Percentiles rank a stretch among this genome's conserved stretches.
phyloP scores from a whole-genome alignment of 768 basidiomycete species.

The Rhodocollybia butyracea region DNA sequence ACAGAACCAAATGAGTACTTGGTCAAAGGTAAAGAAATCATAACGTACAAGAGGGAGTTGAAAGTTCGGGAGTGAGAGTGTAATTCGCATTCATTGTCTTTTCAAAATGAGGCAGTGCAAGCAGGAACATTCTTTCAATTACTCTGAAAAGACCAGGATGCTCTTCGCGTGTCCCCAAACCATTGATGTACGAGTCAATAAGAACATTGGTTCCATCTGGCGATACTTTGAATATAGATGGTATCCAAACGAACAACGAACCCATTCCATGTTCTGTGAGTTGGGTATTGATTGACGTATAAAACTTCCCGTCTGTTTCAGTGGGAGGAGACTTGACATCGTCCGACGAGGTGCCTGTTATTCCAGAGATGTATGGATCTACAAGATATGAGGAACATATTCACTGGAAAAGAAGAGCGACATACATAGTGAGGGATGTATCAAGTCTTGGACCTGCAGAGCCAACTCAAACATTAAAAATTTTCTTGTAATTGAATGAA shows the following conservation, averaged over 20 bases:
- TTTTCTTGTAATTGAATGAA: neutral
- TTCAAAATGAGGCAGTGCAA: slow-evolving; percentile 13
- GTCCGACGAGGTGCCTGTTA: neutral
- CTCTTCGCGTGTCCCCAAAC: slow-evolving; percentile 13
- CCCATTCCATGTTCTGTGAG: neutral
- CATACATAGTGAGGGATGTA: slow-evolving; percentile 16
- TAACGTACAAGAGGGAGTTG: neutral
- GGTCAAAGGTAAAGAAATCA: no score
- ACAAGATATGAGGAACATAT: neutral
- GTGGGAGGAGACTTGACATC: neutral
- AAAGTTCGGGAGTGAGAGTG: no score
- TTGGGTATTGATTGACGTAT: neutral
- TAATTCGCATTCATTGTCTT: neutral
- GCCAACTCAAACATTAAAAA: neutral
- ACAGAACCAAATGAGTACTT: no score
- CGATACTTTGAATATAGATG: slow-evolving; percentile 13
- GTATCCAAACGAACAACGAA: slow-evolving; percentile 14
- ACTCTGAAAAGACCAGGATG: slow-evolving; percentile 10
- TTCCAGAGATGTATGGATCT: slow-evolving; percentile 11
- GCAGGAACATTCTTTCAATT: slow-evolving; percentile 14
- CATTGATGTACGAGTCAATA: slow-evolving; percentile 17
- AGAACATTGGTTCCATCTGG: slow-evolving; percentile 10
- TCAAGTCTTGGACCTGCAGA: slow-evolving; percentile 14
- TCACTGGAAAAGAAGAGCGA: neutral
- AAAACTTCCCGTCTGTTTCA: neutral